phyloP scores from a whole-genome alignment of 2,329 filamentous ascomycete species.

The Rutstroemia sp. region DNA sequence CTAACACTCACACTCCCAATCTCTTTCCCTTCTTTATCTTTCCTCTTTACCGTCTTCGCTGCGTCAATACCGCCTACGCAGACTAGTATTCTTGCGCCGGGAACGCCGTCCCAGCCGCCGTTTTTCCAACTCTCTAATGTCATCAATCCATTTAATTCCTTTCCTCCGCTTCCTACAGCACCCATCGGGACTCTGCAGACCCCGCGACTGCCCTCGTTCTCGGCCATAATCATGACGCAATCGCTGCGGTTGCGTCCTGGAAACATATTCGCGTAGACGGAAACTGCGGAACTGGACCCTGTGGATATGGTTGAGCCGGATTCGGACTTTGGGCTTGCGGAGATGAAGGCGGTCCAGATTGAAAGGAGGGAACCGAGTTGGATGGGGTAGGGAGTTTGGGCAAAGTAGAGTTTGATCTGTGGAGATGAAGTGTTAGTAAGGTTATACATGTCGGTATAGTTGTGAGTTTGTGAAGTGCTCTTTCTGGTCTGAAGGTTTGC shows the following conservation, averaged over 20 bases:
- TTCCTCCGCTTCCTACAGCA: slow-evolving; percentile 26
- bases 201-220: slow-evolving; percentile 34
- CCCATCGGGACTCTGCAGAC: slow-evolving; percentile 42
- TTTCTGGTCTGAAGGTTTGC: too few relatives aligned
- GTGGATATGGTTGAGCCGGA: slow-evolving; percentile 27
- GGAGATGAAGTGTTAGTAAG: neutral
- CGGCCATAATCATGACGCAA: slow-evolving; percentile 45
- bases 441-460: too few relatives aligned
- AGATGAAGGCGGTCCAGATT: slow-evolving; percentile 49
- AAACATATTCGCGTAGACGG: slow-evolving; percentile 47
- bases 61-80: slow-evolving; percentile 51
- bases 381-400: slow-evolving; percentile 34
- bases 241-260: slow-evolving; percentile 47
- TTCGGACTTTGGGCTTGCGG: slow-evolving; percentile 37
- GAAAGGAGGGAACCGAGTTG: slow-evolving; percentile 47
- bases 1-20: slow-evolving; percentile 27
- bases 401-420: slow-evolving; percentile 46
- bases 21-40: slow-evolving; percentile 37
- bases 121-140: slow-evolving; percentile 47
- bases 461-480: too few relatives aligned
- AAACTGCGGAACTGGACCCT: slow-evolving; percentile 23
- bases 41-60: slow-evolving; percentile 42
- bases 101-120: slow-evolving; percentile 43
- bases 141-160: slow-evolving; percentile 42
- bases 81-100: slow-evolving; percentile 44